phyloP scores from a whole-genome alignment of 257 asterid species.

The Nicotiana sylvestris region DNA sequence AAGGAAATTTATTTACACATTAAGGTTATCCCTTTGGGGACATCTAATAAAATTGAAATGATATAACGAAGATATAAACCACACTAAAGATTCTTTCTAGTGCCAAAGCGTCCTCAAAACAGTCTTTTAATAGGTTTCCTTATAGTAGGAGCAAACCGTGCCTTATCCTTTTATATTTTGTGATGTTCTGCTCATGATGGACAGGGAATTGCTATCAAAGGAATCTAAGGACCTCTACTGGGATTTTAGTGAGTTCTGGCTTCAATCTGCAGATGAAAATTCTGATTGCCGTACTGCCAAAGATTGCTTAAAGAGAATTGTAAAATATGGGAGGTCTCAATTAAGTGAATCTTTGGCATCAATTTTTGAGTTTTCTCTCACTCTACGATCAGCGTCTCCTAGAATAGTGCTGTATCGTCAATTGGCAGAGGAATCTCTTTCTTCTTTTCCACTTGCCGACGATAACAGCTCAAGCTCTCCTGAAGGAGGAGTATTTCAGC shows the following conservation, averaged over 20 bases:
- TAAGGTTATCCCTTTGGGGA: neutral
- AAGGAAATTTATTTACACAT: neutral
- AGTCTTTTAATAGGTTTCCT: neutral
- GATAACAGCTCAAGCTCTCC: constrained; percentile 37
- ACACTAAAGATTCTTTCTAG: neutral
- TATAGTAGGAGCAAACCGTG: neutral
- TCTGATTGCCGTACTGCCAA: constrained; percentile 59
- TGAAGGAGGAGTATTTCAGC: constrained; percentile 39
- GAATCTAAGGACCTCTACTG: constrained; percentile 83
- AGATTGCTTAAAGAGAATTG: constrained; percentile 72
- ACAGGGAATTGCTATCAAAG: constrained; percentile 86
- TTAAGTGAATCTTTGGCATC: constrained; percentile 71
- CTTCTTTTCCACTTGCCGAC: constrained; percentile 80
- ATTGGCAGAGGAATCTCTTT: constrained; percentile 92
- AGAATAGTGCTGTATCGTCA: constrained; percentile 82
- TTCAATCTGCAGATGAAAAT: constrained; percentile 40
- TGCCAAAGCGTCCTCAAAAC: neutral
- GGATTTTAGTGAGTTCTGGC: constrained; percentile 91
- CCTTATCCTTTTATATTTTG: neutral
- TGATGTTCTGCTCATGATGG: constrained; percentile 23
- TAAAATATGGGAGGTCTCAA: constrained; percentile 63
- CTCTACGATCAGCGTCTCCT: constrained; percentile 97
- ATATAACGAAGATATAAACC: neutral
- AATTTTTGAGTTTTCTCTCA: constrained; percentile 88
- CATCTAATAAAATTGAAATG: neutral